Base-by-base conservation (phyloP, 2,329 filamentous ascomycete genomes). In the Sarocladiaceae sp. region DNA sequence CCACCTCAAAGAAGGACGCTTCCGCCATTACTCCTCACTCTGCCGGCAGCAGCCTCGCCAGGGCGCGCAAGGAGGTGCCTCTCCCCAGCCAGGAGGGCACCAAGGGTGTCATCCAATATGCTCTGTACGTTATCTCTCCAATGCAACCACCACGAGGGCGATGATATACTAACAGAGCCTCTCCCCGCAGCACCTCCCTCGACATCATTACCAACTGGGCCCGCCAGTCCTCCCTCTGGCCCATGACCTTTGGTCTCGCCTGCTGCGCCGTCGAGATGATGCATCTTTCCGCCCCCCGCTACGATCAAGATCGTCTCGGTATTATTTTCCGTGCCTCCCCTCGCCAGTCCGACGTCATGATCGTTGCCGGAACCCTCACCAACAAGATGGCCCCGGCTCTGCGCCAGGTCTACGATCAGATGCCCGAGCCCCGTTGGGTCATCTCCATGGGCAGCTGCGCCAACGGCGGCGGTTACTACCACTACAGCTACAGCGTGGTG, bases 301-400 rank as follows among this genome's bases (percentile, higher is more conserved):
- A 94, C 77, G 88, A 94, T 59, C 86, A 93, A 62, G 88, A 94
- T 68, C 80, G 88, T 27, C 73, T 91, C 48, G 88, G 88, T 51
- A 93, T 94, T 62, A 93, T 94, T 62, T 94, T 93, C 78, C 83
- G 88, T 55, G 88, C 87, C 47, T 91, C 86, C 12, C 88, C 88
- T 2, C 83, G 88, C 51, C 88, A 94, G 66, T 86, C 87, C 48
- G 88, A 95, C 65, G 84, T 94, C 53, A 93, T 95, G 88, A 93
- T 95, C 57, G 88, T 95, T 18, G 88, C 89, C 20, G 89, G 89
- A 48, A 95, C 89, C 23, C 77, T 95, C 50, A 94, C 88, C 55
- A 95, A 95, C 75, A 95, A 95, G 74, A 95, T 95, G 89, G 88
- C 88, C 1, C 88, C 89, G 2, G 89, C 89, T 26, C 71, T 95